Evolutionary conservation across 2,329 filamentous ascomycete species (phyloP).

Genomic region (Colletotrichum agaves): DNA sequence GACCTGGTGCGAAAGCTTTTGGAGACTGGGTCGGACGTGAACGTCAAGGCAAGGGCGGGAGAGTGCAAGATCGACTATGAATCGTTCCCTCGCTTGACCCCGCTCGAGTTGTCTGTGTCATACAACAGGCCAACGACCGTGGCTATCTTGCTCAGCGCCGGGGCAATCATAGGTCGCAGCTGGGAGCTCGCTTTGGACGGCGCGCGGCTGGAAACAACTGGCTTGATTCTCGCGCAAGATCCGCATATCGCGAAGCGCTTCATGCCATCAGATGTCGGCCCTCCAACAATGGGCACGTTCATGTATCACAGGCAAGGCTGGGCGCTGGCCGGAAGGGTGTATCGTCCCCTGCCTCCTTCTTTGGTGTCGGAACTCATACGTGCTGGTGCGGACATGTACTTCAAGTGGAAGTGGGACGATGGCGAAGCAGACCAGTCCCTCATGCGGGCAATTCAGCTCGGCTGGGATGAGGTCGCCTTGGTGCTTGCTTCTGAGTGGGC

Average conservation of each 20-base stretch:
- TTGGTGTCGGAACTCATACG: neutral
- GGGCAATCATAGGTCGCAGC: neutral
- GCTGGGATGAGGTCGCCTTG: neutral
- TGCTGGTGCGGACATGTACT: neutral
- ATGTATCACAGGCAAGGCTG: neutral
- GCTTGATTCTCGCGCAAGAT: neutral
- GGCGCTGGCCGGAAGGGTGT: neutral
- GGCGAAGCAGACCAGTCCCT: neutral
- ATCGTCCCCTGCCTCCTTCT: neutral
- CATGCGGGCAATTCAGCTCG: neutral
- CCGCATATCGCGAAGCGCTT: neutral
- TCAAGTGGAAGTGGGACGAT: constrained; percentile 3
- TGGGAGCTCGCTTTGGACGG: neutral
- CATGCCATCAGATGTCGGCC: neutral
- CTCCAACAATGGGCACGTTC: neutral
- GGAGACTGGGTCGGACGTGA: neutral
- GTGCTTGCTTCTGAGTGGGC: neutral
- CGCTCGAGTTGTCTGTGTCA: neutral
- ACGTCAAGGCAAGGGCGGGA: neutral
- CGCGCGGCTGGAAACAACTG: neutral
- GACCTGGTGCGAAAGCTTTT: neutral
- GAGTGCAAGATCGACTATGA: neutral
- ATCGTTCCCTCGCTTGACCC: neutral
- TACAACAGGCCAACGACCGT: neutral
- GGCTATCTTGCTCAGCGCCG: neutral